Conservation (phyloP, 129 eudicot species). For the Pulicaria dysenterica region DNA sequence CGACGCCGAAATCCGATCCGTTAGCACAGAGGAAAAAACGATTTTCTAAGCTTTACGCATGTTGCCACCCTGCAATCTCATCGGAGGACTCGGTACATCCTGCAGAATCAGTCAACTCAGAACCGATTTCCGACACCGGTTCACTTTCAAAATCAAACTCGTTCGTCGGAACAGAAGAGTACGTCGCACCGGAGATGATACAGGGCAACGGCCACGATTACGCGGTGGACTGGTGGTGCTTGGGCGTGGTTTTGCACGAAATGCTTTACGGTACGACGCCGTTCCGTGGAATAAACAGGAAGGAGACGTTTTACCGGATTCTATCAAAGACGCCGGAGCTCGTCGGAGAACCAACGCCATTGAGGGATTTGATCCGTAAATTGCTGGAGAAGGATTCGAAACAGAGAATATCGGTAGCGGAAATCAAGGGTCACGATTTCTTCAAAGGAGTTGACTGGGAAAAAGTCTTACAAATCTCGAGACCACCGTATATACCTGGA, state of each 20-base stretch:
- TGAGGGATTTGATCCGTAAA: constrained; percentile 69
- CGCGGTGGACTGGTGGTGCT: constrained; percentile 92
- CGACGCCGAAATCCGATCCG: constrained; percentile 16
- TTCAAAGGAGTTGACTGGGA: constrained; percentile 78
- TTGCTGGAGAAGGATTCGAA: constrained; percentile 82
- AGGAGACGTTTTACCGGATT: constrained; percentile 83
- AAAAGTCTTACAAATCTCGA: constrained; percentile 46
- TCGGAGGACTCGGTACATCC: constrained; percentile 50
- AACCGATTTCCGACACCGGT: constrained; percentile 31
- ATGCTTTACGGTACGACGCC: constrained; percentile 93
- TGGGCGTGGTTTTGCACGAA: constrained; percentile 72
- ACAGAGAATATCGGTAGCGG: constrained; percentile 57
- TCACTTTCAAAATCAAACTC: constrained; percentile 71
- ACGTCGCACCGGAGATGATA: constrained; percentile 90
- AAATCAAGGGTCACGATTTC: constrained; percentile 82
- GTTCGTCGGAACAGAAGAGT: constrained; percentile 98
- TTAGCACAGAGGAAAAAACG: constrained; percentile 35
- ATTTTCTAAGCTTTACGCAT: constrained; percentile 15
- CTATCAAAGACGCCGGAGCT: constrained; percentile 60
- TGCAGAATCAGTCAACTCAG: constrained; percentile 25
- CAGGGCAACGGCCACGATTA: constrained; percentile 82
- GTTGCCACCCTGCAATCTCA: constrained; percentile 45
- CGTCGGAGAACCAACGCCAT: constrained; percentile 73
- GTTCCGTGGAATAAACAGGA: constrained; percentile 67
- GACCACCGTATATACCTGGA: constrained; percentile 88